phyloP scores from a whole-genome alignment of 352 stramenopile genomes.

The Blastocystis sp. region DNA sequence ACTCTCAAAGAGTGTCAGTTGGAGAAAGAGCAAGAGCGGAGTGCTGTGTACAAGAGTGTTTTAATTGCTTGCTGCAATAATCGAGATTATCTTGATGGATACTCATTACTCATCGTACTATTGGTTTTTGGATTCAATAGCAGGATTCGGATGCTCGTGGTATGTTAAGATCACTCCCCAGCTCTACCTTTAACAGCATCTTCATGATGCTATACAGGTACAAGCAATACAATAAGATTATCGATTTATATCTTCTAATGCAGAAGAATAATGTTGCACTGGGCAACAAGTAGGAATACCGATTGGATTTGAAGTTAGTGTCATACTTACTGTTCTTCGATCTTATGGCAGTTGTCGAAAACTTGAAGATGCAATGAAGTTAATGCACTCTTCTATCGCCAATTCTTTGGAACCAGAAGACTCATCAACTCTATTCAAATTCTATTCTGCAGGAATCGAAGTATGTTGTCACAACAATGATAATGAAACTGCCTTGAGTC shows the following conservation, averaged over 20 bases:
- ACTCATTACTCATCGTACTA: neutral
- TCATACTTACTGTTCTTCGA: conserved; percentile 23
- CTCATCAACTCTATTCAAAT: neutral
- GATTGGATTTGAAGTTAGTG: neutral
- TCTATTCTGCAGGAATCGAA: conserved; percentile 36
- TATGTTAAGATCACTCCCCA: neutral
- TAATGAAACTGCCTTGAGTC: neutral
- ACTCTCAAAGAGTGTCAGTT: neutral
- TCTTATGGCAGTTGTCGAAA: conserved; percentile 30
- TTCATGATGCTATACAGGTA: conserved; percentile 60
- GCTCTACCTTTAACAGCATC: conserved; percentile 11
- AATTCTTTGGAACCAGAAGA: neutral
- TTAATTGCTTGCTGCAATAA: conserved; percentile 51
- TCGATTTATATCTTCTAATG: conserved; percentile 10
- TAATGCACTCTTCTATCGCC: neutral
- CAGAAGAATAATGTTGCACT: neutral
- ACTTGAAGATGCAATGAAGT: neutral
- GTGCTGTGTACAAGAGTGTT: neutral
- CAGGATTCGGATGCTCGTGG: neutral
- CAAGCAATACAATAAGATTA: conserved; percentile 65
- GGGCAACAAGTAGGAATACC: neutral
- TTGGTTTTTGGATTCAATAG: neutral
- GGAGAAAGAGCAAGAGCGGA: neutral
- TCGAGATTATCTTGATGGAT: conserved; percentile 39
- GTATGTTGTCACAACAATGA: conserved; percentile 42